Evolutionary conservation across 1,139 yeast genomes (phyloP), one percentile per base, ranked within the genome.

Genomic region (Candida tetrigidarum): DNA sequence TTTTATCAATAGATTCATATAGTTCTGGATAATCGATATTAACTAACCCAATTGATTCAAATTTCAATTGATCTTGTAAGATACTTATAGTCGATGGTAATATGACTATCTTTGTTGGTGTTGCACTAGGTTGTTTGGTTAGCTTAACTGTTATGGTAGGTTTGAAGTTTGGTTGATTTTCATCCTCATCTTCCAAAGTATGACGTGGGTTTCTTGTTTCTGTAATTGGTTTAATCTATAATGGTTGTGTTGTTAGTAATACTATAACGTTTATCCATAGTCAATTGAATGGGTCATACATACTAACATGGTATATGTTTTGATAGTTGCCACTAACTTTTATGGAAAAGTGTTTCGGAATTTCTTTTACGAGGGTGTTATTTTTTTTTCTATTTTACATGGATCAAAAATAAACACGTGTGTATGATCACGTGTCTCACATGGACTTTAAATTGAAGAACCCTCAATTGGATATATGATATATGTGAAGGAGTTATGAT

Each of bases 161-260:
- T 28, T 48, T 45, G 25, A 51, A 56, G 30, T 37, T 37, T 27
- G 41, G 45, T 11, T 22, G 28, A 3, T 51, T 62, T 27, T 53
- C 53, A 25, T 59, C 67, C 32, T 75, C 77, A 34, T 75, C 80
- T 37, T 78, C 82, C 32, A 81, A 62, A 15, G 72, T 57, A 58
- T 83, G 85, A 47, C 87, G 75, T 10, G 85, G 81, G 22, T 74
- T 66, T 40, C 74, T 80, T 30, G 62, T 58, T 45, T 79, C 84
- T 12, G 70, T 66, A 74, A 81, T 72, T 22, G 83, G 84, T 75
- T 80, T 82, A 49, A 82, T 71, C 79, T 79, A 22, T 12, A n/a
- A n/a, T n/a, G n/a, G n/a, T n/a, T n/a, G n/a, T n/a, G 12, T 8
- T 16, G 35, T 16, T 18, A 30, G 11, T 30, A 16, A 30, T 1